These are phyloP conservation scores for Neurospora crassa DNA, from an alignment of 2,329 filamentous ascomycete species.

Conservation along the genomic window DNA sequence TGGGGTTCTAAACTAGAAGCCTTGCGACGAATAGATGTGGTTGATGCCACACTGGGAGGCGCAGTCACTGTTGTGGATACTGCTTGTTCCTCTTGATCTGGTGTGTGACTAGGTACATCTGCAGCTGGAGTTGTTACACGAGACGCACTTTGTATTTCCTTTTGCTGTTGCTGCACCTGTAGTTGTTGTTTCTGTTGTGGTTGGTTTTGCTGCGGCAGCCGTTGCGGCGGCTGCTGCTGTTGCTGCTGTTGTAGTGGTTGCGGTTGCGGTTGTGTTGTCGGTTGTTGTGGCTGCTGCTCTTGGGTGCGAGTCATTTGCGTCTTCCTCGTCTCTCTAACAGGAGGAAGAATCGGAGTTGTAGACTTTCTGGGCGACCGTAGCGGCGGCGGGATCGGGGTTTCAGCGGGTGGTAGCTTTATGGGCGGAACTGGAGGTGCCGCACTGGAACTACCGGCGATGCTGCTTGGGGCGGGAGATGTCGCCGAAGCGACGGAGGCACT, in stretches of 20 bases:
- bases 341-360: conserved; percentile 25
- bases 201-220: conserved; percentile 2
- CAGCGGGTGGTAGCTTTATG: conserved; percentile 21
- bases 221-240: background rate
- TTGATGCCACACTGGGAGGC: conserved; percentile 37
- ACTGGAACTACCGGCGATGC: conserved; percentile 12
- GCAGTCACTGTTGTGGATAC: conserved; percentile 15
- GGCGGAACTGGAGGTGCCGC: conserved; percentile 16
- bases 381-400: conserved; percentile 23
- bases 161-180: conserved; percentile 19
- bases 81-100: background rate
- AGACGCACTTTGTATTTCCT: background rate
- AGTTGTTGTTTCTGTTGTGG: conserved; percentile 25
- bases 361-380: conserved; percentile 23
- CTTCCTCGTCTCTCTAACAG: conserved; percentile 24
- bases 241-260: background rate
- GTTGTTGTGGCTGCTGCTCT: conserved; percentile 12
- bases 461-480: conserved; percentile 19
- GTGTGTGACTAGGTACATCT: background rate
- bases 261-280: conserved; percentile 3
- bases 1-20: conserved; percentile 41
- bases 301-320: conserved; percentile 20
- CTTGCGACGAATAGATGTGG: conserved; percentile 32
- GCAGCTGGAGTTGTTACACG: background rate
- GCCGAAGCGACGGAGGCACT: conserved; percentile 16